Conservation (phyloP, 176 grass and related monocot species). For the Lolium rigidum region DNA sequence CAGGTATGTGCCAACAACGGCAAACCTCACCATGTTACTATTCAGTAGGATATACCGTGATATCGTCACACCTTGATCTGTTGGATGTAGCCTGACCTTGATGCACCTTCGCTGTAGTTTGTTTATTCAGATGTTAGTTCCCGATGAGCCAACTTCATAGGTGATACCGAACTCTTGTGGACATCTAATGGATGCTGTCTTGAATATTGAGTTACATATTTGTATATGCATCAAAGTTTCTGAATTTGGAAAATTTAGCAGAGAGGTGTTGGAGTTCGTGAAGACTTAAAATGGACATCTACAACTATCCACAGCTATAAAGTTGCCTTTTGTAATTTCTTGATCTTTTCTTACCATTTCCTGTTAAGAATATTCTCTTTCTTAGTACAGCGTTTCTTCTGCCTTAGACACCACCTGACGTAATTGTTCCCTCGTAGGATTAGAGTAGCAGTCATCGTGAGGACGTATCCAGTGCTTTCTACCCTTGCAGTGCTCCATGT, state of each 20-base stretch:
- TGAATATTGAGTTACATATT: slow-evolving; percentile 39
- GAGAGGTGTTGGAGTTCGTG: slow-evolving; percentile 52
- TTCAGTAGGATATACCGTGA: slow-evolving; percentile 23
- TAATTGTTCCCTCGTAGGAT: neutral
- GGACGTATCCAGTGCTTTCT: slow-evolving; percentile 7
- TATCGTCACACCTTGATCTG: slow-evolving; percentile 13
- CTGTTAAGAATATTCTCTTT: slow-evolving; percentile 50
- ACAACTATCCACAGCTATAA: slow-evolving; percentile 56
- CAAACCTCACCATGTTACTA: slow-evolving; percentile 4
- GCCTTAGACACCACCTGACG: slow-evolving; percentile 10
- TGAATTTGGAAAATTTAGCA: slow-evolving; percentile 58
- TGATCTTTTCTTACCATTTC: slow-evolving; percentile 55
- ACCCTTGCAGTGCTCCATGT: neutral
- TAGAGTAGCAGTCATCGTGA: slow-evolving; percentile 8
- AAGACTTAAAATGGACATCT: slow-evolving; percentile 67
- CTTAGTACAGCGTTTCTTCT: slow-evolving; percentile 37
- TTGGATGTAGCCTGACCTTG: neutral
- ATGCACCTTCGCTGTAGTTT: slow-evolving; percentile 31
- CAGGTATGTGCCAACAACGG: slow-evolving; percentile 53
- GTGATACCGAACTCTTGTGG: neutral
- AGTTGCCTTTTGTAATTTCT: slow-evolving; percentile 70
- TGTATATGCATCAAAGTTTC: slow-evolving; percentile 52
- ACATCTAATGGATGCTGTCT: slow-evolving; percentile 18
- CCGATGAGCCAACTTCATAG: slow-evolving; percentile 15
- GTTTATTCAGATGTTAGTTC: slow-evolving; percentile 13